Percentiles rank a stretch among this genome's conserved stretches.
Conservation (phyloP, 306 rosid species). For the Quercus robur region DNA sequence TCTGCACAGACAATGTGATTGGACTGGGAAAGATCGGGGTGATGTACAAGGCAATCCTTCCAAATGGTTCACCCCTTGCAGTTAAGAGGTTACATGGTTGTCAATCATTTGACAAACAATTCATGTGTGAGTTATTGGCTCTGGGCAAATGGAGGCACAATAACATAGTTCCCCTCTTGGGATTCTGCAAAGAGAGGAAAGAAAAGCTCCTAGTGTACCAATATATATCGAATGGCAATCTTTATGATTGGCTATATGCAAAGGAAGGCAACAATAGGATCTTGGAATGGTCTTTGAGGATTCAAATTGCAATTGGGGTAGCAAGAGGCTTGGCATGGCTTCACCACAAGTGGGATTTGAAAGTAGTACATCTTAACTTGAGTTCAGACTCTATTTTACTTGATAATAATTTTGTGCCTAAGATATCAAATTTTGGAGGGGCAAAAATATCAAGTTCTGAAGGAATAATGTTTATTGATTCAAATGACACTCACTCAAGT, state of each 20-base stretch:
- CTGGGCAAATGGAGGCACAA: constrained; percentile 17
- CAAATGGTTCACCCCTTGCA: constrained; percentile 19
- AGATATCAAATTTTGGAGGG: constrained; percentile 35
- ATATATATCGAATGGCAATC: constrained; percentile 25
- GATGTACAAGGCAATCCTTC: constrained; percentile 25
- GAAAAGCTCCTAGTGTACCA: constrained; percentile 10
- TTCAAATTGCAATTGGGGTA: constrained; percentile 30
- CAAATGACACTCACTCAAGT: not conserved
- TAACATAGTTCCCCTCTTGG: not conserved
- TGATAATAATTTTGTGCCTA: constrained; percentile 33
- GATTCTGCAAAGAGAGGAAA: constrained; percentile 14
- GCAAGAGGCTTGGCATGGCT: constrained; percentile 39
- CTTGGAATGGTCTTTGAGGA: not conserved
- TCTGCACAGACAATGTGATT: constrained; percentile 21
- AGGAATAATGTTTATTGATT: constrained; percentile 8
- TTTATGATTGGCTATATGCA: constrained; percentile 35
- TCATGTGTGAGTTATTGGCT: constrained; percentile 20
- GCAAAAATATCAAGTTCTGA: constrained; percentile 38
- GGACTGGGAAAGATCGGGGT: constrained; percentile 36
- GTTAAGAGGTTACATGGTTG: constrained; percentile 24
- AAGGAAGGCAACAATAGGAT: constrained; percentile 5
- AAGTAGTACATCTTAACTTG: constrained; percentile 21
- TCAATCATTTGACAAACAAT: not conserved
- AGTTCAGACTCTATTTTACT: constrained; percentile 24
- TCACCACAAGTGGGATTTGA: constrained; percentile 17